A percentile compares a stretch with the other conserved stretches of the same genome.
These are phyloP conservation scores for Entomophthora muscae DNA, from an alignment of 371 early-diverging fungal species.

Conservation along the genomic window DNA sequence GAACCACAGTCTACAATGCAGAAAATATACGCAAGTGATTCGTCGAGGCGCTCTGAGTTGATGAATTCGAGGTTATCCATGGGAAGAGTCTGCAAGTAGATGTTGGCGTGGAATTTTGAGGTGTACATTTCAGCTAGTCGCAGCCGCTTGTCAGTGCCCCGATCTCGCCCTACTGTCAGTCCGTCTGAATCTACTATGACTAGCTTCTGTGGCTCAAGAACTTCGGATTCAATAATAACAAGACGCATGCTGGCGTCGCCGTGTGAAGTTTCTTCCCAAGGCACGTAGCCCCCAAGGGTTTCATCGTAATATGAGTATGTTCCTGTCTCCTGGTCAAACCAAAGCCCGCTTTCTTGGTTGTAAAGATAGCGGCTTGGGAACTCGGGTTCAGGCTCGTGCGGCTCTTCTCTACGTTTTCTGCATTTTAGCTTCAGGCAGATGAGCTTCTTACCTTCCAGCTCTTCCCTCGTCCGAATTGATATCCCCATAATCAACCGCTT, in stretches of 20 bases:
- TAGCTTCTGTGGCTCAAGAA: background rate
- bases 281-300: background rate
- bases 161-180: background rate
- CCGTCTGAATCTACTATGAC: constrained; percentile 3
- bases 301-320: constrained; percentile 1
- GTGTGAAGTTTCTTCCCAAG: background rate
- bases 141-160: background rate
- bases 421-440: background rate
- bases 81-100: background rate
- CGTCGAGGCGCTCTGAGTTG: background rate
- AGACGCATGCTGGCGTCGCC: constrained; percentile 1
- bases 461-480: background rate
- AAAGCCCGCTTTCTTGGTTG: background rate
- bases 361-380: background rate
- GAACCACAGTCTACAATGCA: constrained; percentile 29
- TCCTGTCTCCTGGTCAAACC: background rate
- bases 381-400: background rate
- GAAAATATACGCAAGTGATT: constrained; percentile 13
- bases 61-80: background rate
- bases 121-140: background rate
- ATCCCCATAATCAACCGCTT: background rate
- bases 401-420: background rate
- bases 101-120: constrained; percentile 2
- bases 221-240: constrained; percentile 6
- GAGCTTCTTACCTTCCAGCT: background rate